These are phyloP conservation scores for Uronychia binucleata DNA, from an alignment of 73 alveolate species.

Conservation along the genomic window DNA sequence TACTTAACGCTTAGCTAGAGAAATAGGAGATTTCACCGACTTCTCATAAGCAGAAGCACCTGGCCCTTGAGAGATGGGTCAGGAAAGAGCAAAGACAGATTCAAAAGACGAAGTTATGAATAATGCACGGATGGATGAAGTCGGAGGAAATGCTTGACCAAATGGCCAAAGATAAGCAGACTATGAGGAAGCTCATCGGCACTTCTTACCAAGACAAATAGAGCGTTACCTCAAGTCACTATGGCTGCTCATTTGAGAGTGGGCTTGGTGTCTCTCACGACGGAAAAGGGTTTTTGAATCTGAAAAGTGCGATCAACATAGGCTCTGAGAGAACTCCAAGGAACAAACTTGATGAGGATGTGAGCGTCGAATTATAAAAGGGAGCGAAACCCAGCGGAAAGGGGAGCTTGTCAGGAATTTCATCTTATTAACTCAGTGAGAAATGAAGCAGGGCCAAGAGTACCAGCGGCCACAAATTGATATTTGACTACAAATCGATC, in stretches of 20 bases:
- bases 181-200: background rate
- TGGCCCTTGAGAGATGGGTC: conserved; percentile 53
- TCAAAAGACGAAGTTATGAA: conserved; percentile 12
- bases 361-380: no score
- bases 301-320: background rate
- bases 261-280: background rate
- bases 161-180: background rate
- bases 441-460: background rate
- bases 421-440: no score
- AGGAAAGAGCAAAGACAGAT: conserved; percentile 41
- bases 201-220: background rate
- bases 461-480: background rate
- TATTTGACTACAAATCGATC: background rate
- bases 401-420: background rate
- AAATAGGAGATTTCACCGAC: conserved; percentile 20
- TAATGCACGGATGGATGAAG: conserved; percentile 59
- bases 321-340: background rate
- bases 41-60: conserved; percentile 21
- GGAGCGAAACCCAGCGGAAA: background rate
- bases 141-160: conserved; percentile 12
- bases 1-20: conserved; percentile 8
- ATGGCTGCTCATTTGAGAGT: background rate
- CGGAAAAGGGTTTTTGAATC: no score
- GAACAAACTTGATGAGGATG: background rate
- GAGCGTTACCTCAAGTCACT: background rate